These are phyloP conservation scores for Coemansia sp. DNA, from an alignment of 192 early-diverging fungal genomes.

Conservation along the genomic window DNA sequence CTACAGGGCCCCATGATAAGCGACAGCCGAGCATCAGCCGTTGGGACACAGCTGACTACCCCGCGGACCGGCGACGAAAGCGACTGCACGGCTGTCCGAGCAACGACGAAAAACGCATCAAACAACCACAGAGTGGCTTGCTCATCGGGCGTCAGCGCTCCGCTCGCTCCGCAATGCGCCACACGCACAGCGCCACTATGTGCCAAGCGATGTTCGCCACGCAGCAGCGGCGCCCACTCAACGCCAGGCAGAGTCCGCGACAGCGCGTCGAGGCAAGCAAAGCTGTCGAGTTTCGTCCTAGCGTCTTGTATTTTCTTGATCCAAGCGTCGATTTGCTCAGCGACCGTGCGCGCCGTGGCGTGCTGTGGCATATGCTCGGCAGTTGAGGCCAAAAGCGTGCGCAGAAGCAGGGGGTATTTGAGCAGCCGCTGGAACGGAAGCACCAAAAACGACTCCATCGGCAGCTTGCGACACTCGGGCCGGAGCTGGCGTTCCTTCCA, in stretches of 20 bases:
- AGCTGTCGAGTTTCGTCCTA: constrained; percentile 47
- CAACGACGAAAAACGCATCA: constrained; percentile 40
- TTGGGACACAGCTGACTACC: constrained; percentile 20
- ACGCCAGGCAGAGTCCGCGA: constrained; percentile 21
- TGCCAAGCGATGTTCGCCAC: constrained; percentile 35
- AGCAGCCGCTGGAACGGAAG: constrained; percentile 67
- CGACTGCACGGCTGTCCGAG: constrained; percentile 13
- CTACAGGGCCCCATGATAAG: constrained; percentile 38
- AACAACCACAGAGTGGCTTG: constrained; percentile 50
- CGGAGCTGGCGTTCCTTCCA: constrained; percentile 57
- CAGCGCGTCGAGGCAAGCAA: constrained; percentile 46
- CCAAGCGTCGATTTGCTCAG: constrained; percentile 54
- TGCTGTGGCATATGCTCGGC: constrained; percentile 47
- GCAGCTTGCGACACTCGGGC: constrained; percentile 61
- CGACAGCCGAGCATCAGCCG: constrained; percentile 21
- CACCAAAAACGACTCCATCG: constrained; percentile 60
- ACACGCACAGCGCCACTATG: constrained; percentile 39
- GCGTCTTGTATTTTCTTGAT: constrained; percentile 55
- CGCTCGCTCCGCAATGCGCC: constrained; percentile 13
- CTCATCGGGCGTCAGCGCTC: constrained; percentile 34
- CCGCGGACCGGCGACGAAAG: constrained; percentile 6
- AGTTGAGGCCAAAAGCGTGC: constrained; percentile 58
- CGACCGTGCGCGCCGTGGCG: constrained; percentile 39
- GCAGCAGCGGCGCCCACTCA: constrained; percentile 33
- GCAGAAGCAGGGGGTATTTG: constrained; percentile 64